Evolutionary conservation across 305 asterid genomes (phyloP).

Genomic region (Solanum hybrid): DNA sequence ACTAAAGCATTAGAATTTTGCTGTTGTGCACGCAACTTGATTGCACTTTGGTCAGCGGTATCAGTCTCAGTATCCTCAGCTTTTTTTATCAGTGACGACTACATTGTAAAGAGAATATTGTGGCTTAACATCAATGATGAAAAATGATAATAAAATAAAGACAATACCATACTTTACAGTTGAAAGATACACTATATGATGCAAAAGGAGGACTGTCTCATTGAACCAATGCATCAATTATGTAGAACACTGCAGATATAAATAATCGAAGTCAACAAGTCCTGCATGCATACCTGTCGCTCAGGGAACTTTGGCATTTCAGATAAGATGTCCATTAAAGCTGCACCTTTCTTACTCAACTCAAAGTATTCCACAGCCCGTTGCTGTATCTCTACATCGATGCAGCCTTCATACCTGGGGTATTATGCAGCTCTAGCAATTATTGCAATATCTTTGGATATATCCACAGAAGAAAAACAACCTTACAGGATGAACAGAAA

Average conservation of each 20-base stretch:
- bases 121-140: not conserved
- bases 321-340: conserved; percentile 87
- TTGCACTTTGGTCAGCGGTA: conserved; percentile 97
- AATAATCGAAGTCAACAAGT: not conserved
- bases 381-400: conserved; percentile 97
- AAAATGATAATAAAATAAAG: not conserved
- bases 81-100: conserved; percentile 80
- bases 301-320: conserved; percentile 99
- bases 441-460: not conserved
- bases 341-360: conserved; percentile 91
- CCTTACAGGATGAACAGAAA: not conserved
- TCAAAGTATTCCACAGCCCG: conserved; percentile 94
- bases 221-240: not conserved
- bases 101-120: not conserved
- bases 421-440: conserved; percentile 8
- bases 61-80: conserved; percentile 90
- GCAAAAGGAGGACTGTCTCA: not conserved
- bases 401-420: conserved; percentile 88
- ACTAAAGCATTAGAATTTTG: conserved; percentile 82
- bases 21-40: conserved; percentile 84
- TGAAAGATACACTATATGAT: not conserved
- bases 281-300: conserved; percentile 58
- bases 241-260: not conserved
- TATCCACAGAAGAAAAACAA: not conserved
- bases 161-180: not conserved